Base-by-base conservation (phyloP, 2,329 filamentous ascomycete genomes). In the Exophiala calicioides region DNA sequence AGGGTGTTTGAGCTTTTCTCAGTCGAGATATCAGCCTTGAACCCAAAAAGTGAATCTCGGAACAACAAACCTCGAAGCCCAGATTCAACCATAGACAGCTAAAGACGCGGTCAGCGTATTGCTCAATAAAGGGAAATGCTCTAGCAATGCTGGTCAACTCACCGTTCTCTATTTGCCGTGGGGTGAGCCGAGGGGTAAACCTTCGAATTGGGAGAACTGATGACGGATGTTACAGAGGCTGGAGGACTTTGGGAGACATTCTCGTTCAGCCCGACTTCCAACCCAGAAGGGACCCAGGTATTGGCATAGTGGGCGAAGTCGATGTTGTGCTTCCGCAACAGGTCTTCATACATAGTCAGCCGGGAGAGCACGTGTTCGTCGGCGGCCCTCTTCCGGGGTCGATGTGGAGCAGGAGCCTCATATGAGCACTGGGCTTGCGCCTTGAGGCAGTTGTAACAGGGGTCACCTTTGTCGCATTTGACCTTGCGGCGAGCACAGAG, bases 381-480 rank as follows among this genome's bases (percentile, higher is more conserved):
- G 16, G 83, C 79, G 31, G 86, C 80, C 44, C 81, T 80, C 65
- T 61, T 82, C 66, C 60, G 80, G 71, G 62, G 82, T 71, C 61
- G 80, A 66, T 57, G 80, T 69, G 60, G 80, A 1, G 68, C 66
- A 2, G 70, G 68, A 4, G 74, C 56, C 3, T 50, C 46, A 26
- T 56, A 69, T 15, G 60, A 57, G 52, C 62, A 89, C 56, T 85
- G 77, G 24, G 77, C 76, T 16, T 74, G 68, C 36, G 79, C 76
- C 65, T 79, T 84, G 62, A 81, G 70, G 61, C 85, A 88, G 65
- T 85, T 84, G 58, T 77, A 73, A 61, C 86, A 89, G 12, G 85
- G 85, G 65, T 82, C 82, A 57, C 77, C 80, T 66, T 84, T 85
- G 65, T 88, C 82, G 65, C 86, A 89, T 50, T 82, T 82, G 31